Base-by-base conservation (phyloP, 2,329 filamentous ascomycete genomes). In the Fusarium duplospermum region DNA sequence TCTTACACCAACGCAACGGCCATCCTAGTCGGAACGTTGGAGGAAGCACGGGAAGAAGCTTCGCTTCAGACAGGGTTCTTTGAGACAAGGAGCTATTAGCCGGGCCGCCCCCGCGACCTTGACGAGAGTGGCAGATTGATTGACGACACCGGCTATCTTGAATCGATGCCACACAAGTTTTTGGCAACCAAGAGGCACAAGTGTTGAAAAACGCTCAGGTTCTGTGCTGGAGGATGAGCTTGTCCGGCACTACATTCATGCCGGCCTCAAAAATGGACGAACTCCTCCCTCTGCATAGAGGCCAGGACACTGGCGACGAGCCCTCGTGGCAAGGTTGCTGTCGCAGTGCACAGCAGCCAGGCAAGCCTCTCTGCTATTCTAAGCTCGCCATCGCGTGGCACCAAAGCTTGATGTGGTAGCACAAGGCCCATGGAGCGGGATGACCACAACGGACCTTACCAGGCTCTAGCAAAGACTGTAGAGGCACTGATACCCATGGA, bases 41-140 rank as follows among this genome's bases (percentile, higher is more conserved):
- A 69, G 62, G 67, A 67, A 72, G 57, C 40, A 69, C 40, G 42
- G 29, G 64, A 42, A 70, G 75, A 77, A 76, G 67, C 69, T 42
- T 52, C 31, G 67, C 69, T 42, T 52, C 31, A 59, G 59, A 24
- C 52, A 60, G 68, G 64, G 33, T 64, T 74, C 40, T 54, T 62
- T 61, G 36, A 57, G 45, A 66, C 63, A 61, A 66, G 35, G 42
- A 62, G 64, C 68, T 57, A 45, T 69, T 69, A 63, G 52, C 54
- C 59, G 57, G 67, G 20, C 52, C 45, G 54, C 54, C 58, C 61
- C 64, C 35, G 52, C 60, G 45, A 54, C 60, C 4, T 29, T 33
- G 18, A 47, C 64, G 35, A 59, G 56, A 66, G 63, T 65, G 61
- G 64, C 63, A 71, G 67, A 64, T 47, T 58, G 62, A 58, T 58